Base-by-base conservation (phyloP, 495 filamentous ascomycete species). In the Penicillium soppii region DNA sequence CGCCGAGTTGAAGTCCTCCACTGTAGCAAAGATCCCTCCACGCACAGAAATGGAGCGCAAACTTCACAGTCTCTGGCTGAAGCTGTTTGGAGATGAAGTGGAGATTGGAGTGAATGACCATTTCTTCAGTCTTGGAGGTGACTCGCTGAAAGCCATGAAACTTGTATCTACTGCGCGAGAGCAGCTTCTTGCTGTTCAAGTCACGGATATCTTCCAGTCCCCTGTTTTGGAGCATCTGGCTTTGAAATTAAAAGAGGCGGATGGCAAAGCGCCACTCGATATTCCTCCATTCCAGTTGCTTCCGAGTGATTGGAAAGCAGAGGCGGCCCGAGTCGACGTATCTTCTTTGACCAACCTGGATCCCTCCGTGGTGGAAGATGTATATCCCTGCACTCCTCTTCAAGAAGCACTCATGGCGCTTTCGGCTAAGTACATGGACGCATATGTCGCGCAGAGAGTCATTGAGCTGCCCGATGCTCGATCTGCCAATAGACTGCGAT, bases 381-480 rank as follows among this genome's bases (percentile, higher is more conserved):
- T 76, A 10, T 80, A 76, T 51, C 76, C 77, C 2, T 81, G 76
- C 62, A 77, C 69, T 29, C 64, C 75, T 12, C 57, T 81, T 0
- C 79, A 83, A 56, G 78, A 80, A 50, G 79, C 71, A 6, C 69
- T 81, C 1, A 57, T 78, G 23, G 67, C 74, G 1, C 60, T 78
- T 2, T 64, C 73, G 3, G 63, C 56, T 39, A 73, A 67, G 42
- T 65, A 70, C 12, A 46, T 39, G 13, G 72, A 62, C n/a, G 67
- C 67, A 3, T 75, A 74, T 45, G 63, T 73, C 7, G 61, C 64
- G 8, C 61, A 50, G 26, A 29, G 42, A 33, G 42, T 44, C 16
- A 44, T 44, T 21, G 42, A 44, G 8, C 27, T 44, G 4, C 42
- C 26, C 9, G 16, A 44, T 44, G 26, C 27, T 7, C 8, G 20